Conservation (phyloP, 352 stramenopile species). For the Pythium dissimile region DNA sequence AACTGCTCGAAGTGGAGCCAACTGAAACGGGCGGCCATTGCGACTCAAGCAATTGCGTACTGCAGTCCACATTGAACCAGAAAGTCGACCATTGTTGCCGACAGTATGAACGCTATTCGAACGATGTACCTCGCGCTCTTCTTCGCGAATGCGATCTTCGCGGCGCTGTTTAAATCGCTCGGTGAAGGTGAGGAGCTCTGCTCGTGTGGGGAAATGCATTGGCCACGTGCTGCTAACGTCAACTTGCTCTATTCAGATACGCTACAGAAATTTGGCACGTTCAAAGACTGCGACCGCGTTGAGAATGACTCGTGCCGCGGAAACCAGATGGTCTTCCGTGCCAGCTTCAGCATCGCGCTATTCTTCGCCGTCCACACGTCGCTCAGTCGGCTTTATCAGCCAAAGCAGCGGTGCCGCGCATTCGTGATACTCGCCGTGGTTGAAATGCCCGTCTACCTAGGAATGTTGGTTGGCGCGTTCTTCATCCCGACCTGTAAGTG, state of each 20-base stretch:
- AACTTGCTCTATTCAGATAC: not conserved
- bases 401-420: slow-evolving; percentile 19
- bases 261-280: slow-evolving; percentile 60
- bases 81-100: not conserved
- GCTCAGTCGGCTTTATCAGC: slow-evolving; percentile 38
- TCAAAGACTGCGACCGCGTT: slow-evolving; percentile 41
- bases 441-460: slow-evolving; percentile 47
- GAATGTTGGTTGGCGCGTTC: slow-evolving; percentile 61
- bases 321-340: slow-evolving; percentile 71
- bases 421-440: slow-evolving; percentile 31
- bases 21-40: not conserved
- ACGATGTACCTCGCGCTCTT: slow-evolving; percentile 59
- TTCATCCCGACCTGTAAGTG: slow-evolving; percentile 60
- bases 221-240: not conserved
- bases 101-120: slow-evolving; percentile 35
- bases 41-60: not conserved
- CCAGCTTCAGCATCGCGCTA: slow-evolving; percentile 55
- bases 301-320: slow-evolving; percentile 46
- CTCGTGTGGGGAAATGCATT: not conserved
- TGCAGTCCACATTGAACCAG: too few relatives aligned
- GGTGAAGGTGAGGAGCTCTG: slow-evolving; percentile 35
- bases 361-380: slow-evolving; percentile 54
- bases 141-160: slow-evolving; percentile 73
- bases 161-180: slow-evolving; percentile 54
- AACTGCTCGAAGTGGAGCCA: not conserved